These are phyloP conservation scores for Fistulifera pelliculosa DNA, from an alignment of 108 stramenopile genomes.

Conservation along the genomic window DNA sequence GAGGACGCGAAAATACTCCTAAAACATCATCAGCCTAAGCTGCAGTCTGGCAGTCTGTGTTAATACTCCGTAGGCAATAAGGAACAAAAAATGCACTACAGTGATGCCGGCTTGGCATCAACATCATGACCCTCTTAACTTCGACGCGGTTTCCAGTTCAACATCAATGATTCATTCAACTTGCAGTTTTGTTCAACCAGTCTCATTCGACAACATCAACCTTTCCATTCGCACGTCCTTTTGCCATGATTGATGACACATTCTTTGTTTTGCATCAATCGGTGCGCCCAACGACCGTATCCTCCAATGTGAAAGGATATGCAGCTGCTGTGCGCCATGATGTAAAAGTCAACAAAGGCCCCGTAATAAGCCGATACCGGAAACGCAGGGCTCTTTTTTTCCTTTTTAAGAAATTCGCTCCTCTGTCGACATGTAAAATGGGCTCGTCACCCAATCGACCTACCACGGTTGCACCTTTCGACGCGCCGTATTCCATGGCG, in stretches of 20 bases:
- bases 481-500: background rate
- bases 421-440: constrained; percentile 22
- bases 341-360: constrained; percentile 6
- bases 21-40: no score
- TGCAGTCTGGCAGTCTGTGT: no score
- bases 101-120: no score
- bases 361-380: background rate
- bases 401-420: background rate
- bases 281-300: constrained; percentile 17
- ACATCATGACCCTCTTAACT: no score
- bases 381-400: no score
- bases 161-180: no score
- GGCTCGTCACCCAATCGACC: background rate
- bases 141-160: no score
- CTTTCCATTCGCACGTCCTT: background rate
- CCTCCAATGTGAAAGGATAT: background rate
- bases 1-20: no score
- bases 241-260: constrained; percentile 11
- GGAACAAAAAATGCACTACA: no score
- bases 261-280: constrained; percentile 20
- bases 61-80: no score
- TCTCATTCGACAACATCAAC: no score
- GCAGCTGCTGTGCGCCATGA: background rate
- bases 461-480: background rate
- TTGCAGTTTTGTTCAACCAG: no score